phyloP scores from a whole-genome alignment of 352 stramenopile species.

The Pythium plurisporium region DNA sequence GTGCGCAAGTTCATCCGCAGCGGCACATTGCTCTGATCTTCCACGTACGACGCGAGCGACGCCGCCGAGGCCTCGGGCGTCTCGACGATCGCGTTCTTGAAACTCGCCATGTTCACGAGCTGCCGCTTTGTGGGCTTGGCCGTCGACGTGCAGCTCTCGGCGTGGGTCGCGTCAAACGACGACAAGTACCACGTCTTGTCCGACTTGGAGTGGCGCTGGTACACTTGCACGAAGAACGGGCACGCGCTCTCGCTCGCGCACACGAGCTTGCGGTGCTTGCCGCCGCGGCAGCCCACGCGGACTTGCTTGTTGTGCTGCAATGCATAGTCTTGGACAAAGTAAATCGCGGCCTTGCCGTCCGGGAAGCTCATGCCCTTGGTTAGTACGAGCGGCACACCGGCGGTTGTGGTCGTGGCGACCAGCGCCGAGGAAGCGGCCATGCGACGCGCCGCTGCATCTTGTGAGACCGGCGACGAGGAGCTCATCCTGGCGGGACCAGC shows the following conservation, averaged over 20 bases:
- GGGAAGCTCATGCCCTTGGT: conserved; percentile 41
- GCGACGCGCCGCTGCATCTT: no score
- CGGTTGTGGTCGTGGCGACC: not conserved
- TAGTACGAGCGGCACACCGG: conserved; percentile 26
- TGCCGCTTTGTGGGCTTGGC: conserved; percentile 57
- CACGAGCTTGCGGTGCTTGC: conserved; percentile 53
- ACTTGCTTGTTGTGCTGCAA: conserved; percentile 55
- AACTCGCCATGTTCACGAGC: conserved; percentile 39
- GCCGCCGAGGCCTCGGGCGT: conserved; percentile 30
- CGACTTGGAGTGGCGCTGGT: conserved; percentile 50
- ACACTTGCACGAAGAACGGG: conserved; percentile 66
- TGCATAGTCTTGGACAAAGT: conserved; percentile 61
- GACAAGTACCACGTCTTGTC: conserved; percentile 64
- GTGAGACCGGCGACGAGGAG: no score
- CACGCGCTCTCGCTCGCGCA: conserved; percentile 39
- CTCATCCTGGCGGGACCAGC: no score
- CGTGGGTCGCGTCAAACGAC: conserved; percentile 38
- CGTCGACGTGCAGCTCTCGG: conserved; percentile 34
- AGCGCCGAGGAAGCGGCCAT: not conserved
- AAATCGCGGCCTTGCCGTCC: conserved; percentile 42
- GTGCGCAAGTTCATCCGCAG: conserved; percentile 38
- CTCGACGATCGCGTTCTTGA: conserved; percentile 30
- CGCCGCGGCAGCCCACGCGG: conserved; percentile 44
- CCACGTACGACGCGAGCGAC: conserved; percentile 32
- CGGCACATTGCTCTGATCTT: conserved; percentile 21